phyloP scores from a whole-genome alignment of 305 asterid genomes.

The Rubia balearica region DNA sequence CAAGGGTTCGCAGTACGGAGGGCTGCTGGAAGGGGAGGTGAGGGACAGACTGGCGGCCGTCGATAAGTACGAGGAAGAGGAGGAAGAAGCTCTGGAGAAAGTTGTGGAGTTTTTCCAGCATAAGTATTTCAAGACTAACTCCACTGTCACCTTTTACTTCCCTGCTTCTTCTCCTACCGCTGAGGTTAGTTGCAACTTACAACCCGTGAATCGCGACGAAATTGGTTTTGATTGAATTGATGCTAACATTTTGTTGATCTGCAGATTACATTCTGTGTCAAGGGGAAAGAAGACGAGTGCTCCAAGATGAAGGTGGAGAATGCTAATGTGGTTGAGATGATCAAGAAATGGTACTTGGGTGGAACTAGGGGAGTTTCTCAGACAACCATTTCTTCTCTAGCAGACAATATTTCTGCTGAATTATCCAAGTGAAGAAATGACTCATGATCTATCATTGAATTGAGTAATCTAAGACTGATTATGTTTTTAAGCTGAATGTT shows the following conservation, averaged over 20 bases:
- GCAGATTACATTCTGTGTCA: constrained; percentile 45
- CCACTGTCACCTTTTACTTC: constrained; percentile 51
- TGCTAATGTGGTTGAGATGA: constrained; percentile 73
- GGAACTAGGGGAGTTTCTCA: constrained; percentile 70
- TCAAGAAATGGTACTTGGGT: constrained; percentile 84
- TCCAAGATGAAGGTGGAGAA: constrained; percentile 59
- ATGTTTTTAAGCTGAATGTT: background rate
- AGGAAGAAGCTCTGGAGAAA: constrained; percentile 61
- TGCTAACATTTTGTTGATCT: background rate
- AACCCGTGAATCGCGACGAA: background rate
- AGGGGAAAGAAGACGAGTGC: constrained; percentile 47
- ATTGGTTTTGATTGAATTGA: background rate
- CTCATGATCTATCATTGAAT: background rate
- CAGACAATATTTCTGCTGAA: constrained; percentile 35
- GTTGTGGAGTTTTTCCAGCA: constrained; percentile 60
- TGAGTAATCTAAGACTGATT: background rate
- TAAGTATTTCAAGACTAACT: constrained; percentile 53
- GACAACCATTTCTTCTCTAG: constrained; percentile 59
- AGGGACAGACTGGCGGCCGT: constrained; percentile 70
- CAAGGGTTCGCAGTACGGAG: constrained; percentile 80
- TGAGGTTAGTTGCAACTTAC: constrained; percentile 28
- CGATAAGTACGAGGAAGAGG: constrained; percentile 74
- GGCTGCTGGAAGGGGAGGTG: constrained; percentile 62
- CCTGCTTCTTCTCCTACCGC: constrained; percentile 37
- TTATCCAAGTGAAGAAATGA: constrained; percentile 29